Evolutionary conservation across 2,329 filamentous ascomycete genomes (phyloP), one percentile per base, ranked within the genome.

Genomic region (Xylariaceae sp.): DNA sequence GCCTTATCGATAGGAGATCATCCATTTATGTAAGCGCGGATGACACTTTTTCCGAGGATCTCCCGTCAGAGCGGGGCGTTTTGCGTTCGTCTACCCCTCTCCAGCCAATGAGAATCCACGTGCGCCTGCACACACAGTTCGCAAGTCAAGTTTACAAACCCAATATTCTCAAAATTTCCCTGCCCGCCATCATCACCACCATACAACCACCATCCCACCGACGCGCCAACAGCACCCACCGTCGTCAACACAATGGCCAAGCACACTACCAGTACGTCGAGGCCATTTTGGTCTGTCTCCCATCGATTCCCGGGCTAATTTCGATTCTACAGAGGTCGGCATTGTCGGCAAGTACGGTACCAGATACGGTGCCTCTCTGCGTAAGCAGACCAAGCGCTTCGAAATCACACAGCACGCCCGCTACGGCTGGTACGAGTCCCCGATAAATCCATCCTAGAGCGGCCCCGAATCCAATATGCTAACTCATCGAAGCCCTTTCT

Each of bases 381-480:
- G 92, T 82, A 97, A 97, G 87, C 92, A 92, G 79, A 88, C 94
- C 77, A 97, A 97, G 91, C 97, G 97, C 90, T 96, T 97, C 89
- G 94, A 97, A 88, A 90, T 97, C 79, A 90, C 90, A 74, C 94
- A 97, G 82, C 94, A 99, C 85, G 91, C 92, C 82, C 89, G 89
- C 79, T 97, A 97, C 59, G 61, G 56, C 49, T 66, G 64, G 63
- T 64, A 64, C 55, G 61, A 39, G 39, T 53, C 45, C n/a, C 18
- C 42, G 56, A 59, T 35, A 1, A 49, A 18, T 54, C 44, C n/a
- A 5, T 51, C 44, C 45, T 54, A 35, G 10, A 15, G n/a, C 4
- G 39, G 11, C 13, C 11, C 42, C 49, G 42, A 56, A 4, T 30
- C 4, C 3, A 3, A 35, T 34, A 42, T 56, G 56, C 60, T 65